A percentile compares a stretch with the other conserved stretches of the same genome.
phyloP scores from a whole-genome alignment of 2,329 filamentous ascomycete species.

The Ambrosiella cleistominuta region DNA sequence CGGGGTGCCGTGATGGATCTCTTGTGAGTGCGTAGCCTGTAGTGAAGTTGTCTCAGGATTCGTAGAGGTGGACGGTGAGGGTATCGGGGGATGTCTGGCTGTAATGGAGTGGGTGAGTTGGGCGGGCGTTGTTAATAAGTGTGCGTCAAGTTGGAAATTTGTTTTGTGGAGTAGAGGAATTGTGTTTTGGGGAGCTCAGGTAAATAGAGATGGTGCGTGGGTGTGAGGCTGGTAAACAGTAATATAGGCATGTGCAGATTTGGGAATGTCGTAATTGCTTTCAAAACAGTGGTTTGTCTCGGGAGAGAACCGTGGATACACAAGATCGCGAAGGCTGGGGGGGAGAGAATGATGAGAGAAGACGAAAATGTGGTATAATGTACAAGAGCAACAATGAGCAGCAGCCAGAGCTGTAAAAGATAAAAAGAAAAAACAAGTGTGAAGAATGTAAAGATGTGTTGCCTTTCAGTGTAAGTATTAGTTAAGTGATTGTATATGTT shows the following conservation, averaged over 20 bases:
- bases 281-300: not conserved
- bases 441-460: not conserved
- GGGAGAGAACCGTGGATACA: conserved; percentile 1
- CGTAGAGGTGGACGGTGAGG: conserved; percentile 60
- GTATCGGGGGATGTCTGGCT: conserved; percentile 44
- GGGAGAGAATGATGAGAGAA: not conserved
- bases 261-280: not conserved
- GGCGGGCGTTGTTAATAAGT: not conserved
- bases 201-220: not conserved
- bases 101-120: not conserved
- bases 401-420: not conserved
- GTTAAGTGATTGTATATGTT: no score
- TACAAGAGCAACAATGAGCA: not conserved
- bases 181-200: no score
- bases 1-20: conserved; percentile 54
- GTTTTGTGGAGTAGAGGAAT: no score
- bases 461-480: no score
- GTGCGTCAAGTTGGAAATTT: not conserved
- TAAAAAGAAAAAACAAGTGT: not conserved
- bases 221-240: not conserved
- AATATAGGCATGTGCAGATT: not conserved
- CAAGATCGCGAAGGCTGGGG: not conserved
- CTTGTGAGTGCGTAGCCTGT: conserved; percentile 64
- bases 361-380: not conserved
- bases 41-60: conserved; percentile 91